A percentile compares a stretch with the other conserved stretches of the same genome.
These are phyloP conservation scores for Rhinocladiella mackenziei DNA, from an alignment of 2,329 filamentous ascomycete species.

Conservation along the genomic window DNA sequence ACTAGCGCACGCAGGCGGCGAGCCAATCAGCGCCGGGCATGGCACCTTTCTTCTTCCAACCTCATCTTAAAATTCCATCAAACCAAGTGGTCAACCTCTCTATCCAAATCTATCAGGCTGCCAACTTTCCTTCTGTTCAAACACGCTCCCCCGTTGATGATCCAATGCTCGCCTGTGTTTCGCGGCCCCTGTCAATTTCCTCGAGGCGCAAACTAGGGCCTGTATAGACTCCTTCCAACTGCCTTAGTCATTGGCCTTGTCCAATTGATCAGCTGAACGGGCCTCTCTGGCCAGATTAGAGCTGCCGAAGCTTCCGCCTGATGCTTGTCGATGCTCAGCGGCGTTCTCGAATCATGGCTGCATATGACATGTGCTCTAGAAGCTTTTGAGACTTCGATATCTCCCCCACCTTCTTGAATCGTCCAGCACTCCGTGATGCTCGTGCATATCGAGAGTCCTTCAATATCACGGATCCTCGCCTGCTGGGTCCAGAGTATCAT, in stretches of 20 bases:
- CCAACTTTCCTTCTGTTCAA: constrained; percentile 2
- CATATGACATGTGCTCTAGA: constrained; percentile 1
- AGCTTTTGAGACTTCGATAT: neutral
- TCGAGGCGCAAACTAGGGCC: constrained; percentile 8
- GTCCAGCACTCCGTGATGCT: constrained; percentile 13
- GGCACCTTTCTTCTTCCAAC: constrained; percentile 18
- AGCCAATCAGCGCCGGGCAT: constrained; percentile 11
- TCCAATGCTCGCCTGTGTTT: constrained; percentile 1
- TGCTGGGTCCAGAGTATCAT: constrained; percentile 14
- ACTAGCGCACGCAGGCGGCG: constrained; percentile 8
- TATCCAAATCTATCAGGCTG: neutral
- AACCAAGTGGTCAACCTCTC: neutral
- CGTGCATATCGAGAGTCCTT: constrained; percentile 8
- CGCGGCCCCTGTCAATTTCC: constrained; percentile 8
- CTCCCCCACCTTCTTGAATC: constrained; percentile 18
- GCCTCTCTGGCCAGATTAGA: constrained; percentile 10
- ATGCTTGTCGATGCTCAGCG: constrained; percentile 8
- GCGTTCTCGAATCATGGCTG: constrained; percentile 19
- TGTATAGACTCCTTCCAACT: constrained; percentile 6
- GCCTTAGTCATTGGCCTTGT: constrained; percentile 3
- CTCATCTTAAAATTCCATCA: constrained; percentile 17
- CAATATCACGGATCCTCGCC: constrained; percentile 17
- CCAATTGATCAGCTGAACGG: constrained; percentile 12
- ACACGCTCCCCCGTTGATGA: neutral
- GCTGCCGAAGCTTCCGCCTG: constrained; percentile 7